Evolutionary conservation across 306 rosid genomes (phyloP).

Genomic region (Ormosia semicastrata): DNA sequence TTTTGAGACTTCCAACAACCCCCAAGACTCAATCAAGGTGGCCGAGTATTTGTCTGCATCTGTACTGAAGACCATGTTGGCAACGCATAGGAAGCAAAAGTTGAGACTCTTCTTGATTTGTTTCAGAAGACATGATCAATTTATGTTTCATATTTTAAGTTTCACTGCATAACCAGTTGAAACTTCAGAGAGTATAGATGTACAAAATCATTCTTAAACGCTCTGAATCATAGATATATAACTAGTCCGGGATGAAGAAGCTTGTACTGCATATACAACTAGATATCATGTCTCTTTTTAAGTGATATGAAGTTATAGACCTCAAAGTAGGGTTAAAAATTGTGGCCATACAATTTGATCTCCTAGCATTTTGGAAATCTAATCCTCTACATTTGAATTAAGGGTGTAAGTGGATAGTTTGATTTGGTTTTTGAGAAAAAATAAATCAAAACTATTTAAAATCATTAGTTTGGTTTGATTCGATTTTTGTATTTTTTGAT

Average conservation of each 20-base stretch:
- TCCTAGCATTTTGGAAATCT: neutral
- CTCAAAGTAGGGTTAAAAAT: neutral
- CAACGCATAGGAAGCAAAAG: slow-evolving; percentile 33
- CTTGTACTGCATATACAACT: neutral
- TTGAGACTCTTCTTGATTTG: slow-evolving; percentile 66
- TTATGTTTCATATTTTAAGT: neutral
- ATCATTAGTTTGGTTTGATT: no score
- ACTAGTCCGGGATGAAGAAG: neutral
- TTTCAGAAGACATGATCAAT: slow-evolving; percentile 57
- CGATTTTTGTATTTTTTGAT: no score
- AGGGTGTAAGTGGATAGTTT: no score
- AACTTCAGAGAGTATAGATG: neutral
- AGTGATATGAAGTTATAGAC: neutral
- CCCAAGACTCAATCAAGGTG: slow-evolving; percentile 35
- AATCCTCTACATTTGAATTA: neutral
- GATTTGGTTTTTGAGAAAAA: no score
- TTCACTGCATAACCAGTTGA: neutral
- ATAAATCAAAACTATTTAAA: no score
- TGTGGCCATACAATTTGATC: neutral
- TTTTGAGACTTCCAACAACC: slow-evolving; percentile 27
- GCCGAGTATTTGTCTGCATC: slow-evolving; percentile 48
- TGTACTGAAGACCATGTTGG: slow-evolving; percentile 32
- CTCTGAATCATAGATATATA: neutral
- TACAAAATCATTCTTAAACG: neutral
- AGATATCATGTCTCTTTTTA: neutral